These are phyloP conservation scores for Gaeumannomyces tritici DNA, from an alignment of 2,329 filamentous ascomycete species.

Conservation along the genomic window DNA sequence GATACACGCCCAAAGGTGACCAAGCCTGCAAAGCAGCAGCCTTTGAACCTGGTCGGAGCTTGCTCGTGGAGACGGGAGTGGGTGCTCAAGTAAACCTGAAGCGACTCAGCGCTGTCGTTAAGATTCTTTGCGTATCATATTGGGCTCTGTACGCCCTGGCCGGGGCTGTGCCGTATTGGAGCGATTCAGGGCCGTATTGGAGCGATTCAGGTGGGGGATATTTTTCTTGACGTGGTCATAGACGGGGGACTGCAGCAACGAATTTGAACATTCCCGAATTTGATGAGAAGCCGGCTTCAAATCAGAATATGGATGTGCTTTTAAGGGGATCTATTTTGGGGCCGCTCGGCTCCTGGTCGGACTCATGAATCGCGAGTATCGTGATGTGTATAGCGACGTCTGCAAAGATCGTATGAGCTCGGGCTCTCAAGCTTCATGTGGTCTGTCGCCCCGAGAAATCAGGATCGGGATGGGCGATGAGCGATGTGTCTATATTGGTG, in stretches of 20 bases:
- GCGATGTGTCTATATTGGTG: background rate
- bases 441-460: background rate
- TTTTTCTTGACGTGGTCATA: background rate
- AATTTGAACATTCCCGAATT: background rate
- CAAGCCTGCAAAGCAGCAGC: background rate
- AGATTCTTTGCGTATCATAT: background rate
- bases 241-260: background rate
- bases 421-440: background rate
- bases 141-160: background rate
- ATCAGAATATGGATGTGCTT: too few species aligned
- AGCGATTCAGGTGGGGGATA: background rate
- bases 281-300: background rate
- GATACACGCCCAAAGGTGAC: background rate
- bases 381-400: background rate
- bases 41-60: background rate
- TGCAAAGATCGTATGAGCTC: background rate
- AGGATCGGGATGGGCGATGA: too few species aligned
- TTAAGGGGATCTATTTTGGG: too few species aligned
- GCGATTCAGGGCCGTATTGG: background rate
- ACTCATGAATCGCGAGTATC: background rate
- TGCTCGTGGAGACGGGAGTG: background rate
- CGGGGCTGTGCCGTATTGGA: background rate
- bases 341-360: too few species aligned
- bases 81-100: background rate
- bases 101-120: background rate